Evolutionary conservation across 78 protist genomes (phyloP).

Genomic region (Bodo saltans): DNA sequence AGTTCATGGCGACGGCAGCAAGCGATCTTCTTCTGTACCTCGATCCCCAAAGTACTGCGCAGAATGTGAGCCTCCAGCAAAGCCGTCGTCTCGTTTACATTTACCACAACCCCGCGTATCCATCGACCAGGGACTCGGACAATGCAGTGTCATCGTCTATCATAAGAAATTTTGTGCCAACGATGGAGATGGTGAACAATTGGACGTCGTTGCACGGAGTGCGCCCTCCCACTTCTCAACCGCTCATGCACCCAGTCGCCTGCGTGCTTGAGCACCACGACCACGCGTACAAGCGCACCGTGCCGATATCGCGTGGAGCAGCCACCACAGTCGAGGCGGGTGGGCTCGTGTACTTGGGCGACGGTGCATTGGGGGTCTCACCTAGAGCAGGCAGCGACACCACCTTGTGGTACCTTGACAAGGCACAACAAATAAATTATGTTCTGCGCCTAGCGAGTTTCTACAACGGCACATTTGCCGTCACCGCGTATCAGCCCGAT

Average conservation of each 20-base stretch:
- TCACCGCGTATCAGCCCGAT: no score
- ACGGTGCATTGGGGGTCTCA: neutral
- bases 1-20: neutral
- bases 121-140: neutral
- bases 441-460: no score
- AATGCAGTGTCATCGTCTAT: neutral
- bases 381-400: no score
- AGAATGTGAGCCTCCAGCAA: no score
- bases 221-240: no score
- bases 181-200: neutral
- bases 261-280: neutral
- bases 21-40: neutral
- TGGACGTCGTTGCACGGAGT: no score
- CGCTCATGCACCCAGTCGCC: no score
- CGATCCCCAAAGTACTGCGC: neutral
- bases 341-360: neutral
- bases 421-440: no score
- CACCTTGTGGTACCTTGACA: no score
- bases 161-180: neutral
- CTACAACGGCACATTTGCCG: no score
- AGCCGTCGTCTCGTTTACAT: no score
- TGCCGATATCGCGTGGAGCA: neutral
- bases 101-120: neutral
- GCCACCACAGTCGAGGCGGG: neutral
- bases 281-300: neutral